Percentiles rank a stretch among this genome's conserved stretches.
These are phyloP conservation scores for Tulasnella sp. DNA, from an alignment of 768 basidiomycete species.

Conservation along the genomic window DNA sequence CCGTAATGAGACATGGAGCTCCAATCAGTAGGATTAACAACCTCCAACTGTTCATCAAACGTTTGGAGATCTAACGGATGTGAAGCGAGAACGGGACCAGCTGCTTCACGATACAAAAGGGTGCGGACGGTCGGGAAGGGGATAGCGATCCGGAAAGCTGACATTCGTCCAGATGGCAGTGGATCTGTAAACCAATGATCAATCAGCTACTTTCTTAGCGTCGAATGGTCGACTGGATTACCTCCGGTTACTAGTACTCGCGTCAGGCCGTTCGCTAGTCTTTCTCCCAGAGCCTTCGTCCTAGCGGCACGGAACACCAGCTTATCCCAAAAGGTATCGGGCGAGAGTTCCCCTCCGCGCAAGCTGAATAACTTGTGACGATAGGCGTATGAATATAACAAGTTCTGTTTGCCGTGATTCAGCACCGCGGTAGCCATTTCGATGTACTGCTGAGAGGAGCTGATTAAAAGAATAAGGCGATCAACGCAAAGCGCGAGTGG, in stretches of 20 bases:
- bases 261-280: not conserved
- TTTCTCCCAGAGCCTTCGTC: conserved; percentile 38
- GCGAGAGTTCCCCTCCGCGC: conserved; percentile 60
- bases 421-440: conserved; percentile 43
- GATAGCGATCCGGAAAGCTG: conserved; percentile 55
- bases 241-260: not conserved
- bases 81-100: conserved; percentile 70
- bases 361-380: conserved; percentile 66
- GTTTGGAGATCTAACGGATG: conserved; percentile 80
- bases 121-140: conserved; percentile 64
- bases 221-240: conserved; percentile 13
- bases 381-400: conserved; percentile 54
- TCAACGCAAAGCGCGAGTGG: not conserved
- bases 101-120: conserved; percentile 47
- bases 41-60: conserved; percentile 30
- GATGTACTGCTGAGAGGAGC: conserved; percentile 44
- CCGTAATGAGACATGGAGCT: conserved; percentile 48
- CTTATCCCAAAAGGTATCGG: conserved; percentile 77
- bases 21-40: conserved; percentile 11
- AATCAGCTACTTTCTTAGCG: conserved; percentile 10
- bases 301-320: conserved; percentile 62
- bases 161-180: conserved; percentile 36
- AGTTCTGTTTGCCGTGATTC: conserved; percentile 37
- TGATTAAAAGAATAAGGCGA: conserved; percentile 13
- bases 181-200: conserved; percentile 32